Percentiles rank a stretch among this genome's conserved stretches.
phyloP scores from a whole-genome alignment of 768 basidiomycete genomes.

The Russula ochroleuca region DNA sequence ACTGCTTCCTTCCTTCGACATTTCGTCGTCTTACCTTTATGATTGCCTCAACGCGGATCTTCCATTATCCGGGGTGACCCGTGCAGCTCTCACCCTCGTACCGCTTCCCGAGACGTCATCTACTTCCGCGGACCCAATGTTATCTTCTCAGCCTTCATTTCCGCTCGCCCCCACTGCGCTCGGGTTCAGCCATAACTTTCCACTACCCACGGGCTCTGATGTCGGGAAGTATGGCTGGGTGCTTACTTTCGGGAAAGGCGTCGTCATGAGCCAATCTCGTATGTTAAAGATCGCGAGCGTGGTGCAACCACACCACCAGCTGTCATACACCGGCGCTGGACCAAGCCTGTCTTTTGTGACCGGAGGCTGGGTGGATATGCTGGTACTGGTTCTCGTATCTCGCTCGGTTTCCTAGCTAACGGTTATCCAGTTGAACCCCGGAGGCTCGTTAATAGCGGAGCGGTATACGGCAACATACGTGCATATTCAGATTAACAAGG shows the following conservation, averaged over 20 bases:
- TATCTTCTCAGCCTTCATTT: slow-evolving; percentile 47
- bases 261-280: slow-evolving; percentile 69
- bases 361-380: slow-evolving; percentile 61
- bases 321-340: slow-evolving; percentile 41
- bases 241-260: slow-evolving; percentile 69
- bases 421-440: slow-evolving; percentile 49
- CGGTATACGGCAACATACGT: slow-evolving; percentile 68
- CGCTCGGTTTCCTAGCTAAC: neutral
- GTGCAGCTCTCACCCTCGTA: slow-evolving; percentile 50
- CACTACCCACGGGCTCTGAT: slow-evolving; percentile 37
- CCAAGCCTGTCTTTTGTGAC: slow-evolving; percentile 46
- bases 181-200: slow-evolving; percentile 51
- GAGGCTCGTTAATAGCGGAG: slow-evolving; percentile 46
- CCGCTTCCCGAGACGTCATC: slow-evolving; percentile 38
- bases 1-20: slow-evolving; percentile 41
- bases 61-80: slow-evolving; percentile 45
- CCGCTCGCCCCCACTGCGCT: slow-evolving; percentile 45
- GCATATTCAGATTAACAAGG: slow-evolving; percentile 31
- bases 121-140: slow-evolving; percentile 27
- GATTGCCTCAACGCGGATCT: slow-evolving; percentile 39
- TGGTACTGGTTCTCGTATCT: slow-evolving; percentile 37
- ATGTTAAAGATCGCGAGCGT: slow-evolving; percentile 69
- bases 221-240: slow-evolving; percentile 48
- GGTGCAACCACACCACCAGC: slow-evolving; percentile 51
- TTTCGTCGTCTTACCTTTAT: slow-evolving; percentile 49